Evolutionary conservation across 495 filamentous ascomycete genomes (phyloP), one percentile per base, ranked within the genome.

Genomic region (Tuber melanosporum): DNA sequence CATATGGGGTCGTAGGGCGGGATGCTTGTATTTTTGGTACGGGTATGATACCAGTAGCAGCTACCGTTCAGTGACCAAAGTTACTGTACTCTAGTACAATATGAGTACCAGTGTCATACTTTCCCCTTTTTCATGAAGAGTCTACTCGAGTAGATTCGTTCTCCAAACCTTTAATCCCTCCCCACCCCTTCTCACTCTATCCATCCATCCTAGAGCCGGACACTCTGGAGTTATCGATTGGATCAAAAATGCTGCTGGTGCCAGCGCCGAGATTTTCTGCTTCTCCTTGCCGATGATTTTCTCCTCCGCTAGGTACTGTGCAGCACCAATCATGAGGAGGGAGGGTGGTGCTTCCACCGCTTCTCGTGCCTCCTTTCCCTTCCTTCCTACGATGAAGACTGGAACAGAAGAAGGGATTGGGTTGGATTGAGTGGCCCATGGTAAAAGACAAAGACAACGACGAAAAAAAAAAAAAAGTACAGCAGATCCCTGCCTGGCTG

Each of bases 401-500:
- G 57, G 52, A 14, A 57, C n/a, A 57, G 52, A 14, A 26, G 52
- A 57, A 57, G 52, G n/a, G 49, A 57, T 57, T 26, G 46, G 46
- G 12, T 22, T 49, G 52, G 57, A 66, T 66, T 66, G 57, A 32
- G 14, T 17, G 57, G 57, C 3, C 57, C 49, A 57, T 66, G 57
- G 57, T 32, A 66, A 32, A 66, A 71, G 70, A 49, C 71, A 72
- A 70, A 73, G 78, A 73, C 71, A 57, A 78, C 46, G 44, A 20
- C 66, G 74, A 41, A 66, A 74, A 74, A 75, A 49, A 62, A 52
- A 71, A 79, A 79, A 79, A 75, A 72, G 73, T 77, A 71, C 72
- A 71, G 70, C 62, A 75, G 78, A 80, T 80, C 78, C 78, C 78
- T 80, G 77, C 57, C 73, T 79, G 73, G 12, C 57, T 32, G n/a